Base-by-base conservation (phyloP, 495 filamentous ascomycete species). In the Lindgomyces ingoldianus region DNA sequence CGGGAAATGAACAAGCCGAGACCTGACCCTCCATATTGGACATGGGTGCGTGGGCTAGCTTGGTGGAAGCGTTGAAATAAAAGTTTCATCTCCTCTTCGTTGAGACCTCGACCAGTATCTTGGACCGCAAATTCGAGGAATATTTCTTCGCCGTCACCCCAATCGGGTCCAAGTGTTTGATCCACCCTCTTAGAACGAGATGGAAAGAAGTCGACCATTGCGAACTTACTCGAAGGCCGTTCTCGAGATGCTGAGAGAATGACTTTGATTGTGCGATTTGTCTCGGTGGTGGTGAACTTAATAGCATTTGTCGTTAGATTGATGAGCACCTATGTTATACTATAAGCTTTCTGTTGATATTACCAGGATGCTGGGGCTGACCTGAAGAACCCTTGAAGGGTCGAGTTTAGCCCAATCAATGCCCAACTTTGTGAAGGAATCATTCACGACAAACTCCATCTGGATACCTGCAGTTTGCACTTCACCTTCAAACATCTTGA, bases 21-120 rank as follows among this genome's bases (percentile, higher is more conserved):
- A 0, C 91, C 91, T 4, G 86, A 91, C 2, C 91, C 91, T 19
- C 91, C 91, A 63, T 94, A 95, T 39, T 88, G 83, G 0, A 90
- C 83, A 59, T 93, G 89, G 0, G 91, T 93, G 42, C 87, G 81
- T 1, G 90, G 89, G 22, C 82, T 87, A 0, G 89, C 87, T 75
- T 94, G 90, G 2, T 87, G 89, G 75, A 95, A 95, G 12, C 91
- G 82, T 54, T 88, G 84, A 72, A 96, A 96, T 0, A 96, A 78
- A 8, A 87, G 77, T 58, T 87, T 86, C 72, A 86, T 89, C 68
- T 91, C 87, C 54, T 89, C 81, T 21, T 87, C 83, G 59, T 80
- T 88, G 25, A 96, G 79, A 0, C 91, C 91, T 11, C 89, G 83
- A 0, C 91, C 91, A 0, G 89, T 90, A 68, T 96, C 91, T 57